These are phyloP conservation scores for Rhodamnia rubescens DNA, from an alignment of 345 rosid genomes.

Conservation along the genomic window DNA sequence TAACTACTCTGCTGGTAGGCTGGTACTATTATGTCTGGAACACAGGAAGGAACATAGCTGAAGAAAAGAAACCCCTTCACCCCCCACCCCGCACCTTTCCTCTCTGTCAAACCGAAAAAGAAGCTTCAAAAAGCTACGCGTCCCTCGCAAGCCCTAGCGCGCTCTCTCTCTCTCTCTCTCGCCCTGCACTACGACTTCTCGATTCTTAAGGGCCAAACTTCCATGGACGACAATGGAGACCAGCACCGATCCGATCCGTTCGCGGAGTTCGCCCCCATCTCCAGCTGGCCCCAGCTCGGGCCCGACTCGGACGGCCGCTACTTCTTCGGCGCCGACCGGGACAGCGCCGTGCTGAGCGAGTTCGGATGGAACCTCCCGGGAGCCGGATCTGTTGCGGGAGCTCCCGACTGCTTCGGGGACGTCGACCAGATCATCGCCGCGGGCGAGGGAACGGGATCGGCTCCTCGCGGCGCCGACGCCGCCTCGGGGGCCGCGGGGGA, in stretches of 20 bases:
- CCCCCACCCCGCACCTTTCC: too few species aligned
- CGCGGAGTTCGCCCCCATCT: conserved; percentile 7
- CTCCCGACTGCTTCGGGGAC: neutral
- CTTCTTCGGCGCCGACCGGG: conserved; percentile 37
- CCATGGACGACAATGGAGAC: neutral
- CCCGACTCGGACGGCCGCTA: conserved; percentile 33
- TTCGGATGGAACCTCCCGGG: conserved; percentile 54
- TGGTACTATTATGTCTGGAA: neutral
- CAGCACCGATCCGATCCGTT: conserved; percentile 31
- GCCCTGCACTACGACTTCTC: neutral
- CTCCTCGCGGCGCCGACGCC: neutral
- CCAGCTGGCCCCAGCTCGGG: conserved; percentile 23
- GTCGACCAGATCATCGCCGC: neutral
- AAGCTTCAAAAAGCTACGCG: neutral
- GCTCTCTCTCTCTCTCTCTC: neutral
- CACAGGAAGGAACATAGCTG: too few species aligned
- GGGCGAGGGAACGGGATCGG: neutral
- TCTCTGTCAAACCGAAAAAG: neutral
- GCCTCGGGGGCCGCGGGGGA: conserved; percentile 10
- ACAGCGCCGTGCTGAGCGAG: conserved; percentile 41
- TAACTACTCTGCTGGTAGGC: neutral
- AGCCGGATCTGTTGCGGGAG: neutral
- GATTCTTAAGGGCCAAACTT: neutral
- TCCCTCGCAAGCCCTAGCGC: neutral
- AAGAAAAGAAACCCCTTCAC: neutral